Evolutionary conservation across 2,329 filamentous ascomycete species (phyloP), one percentile per base, ranked within the genome.

Genomic region (Harringtonia aguacate): DNA sequence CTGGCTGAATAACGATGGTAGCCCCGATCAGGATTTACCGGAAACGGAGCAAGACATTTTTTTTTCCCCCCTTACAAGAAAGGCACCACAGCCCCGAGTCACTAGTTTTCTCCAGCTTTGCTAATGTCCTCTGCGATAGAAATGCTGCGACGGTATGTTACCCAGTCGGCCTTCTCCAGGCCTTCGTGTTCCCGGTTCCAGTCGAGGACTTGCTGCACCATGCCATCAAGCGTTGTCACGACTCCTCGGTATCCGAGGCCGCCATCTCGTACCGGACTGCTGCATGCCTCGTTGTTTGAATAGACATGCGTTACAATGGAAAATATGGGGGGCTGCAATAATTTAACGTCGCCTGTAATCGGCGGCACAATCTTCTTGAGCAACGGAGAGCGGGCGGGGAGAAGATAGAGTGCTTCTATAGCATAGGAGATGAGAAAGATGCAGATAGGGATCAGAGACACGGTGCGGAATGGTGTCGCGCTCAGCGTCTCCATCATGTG

Each of bases 251-350:
- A 68, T 1, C 62, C 65, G 15, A 69, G 50, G 1, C 64, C 65
- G 10, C 65, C 65, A 5, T 60, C 51, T 2, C 46, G 39, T 0
- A 65, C 55, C 1, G 62, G 52, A 46, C 52, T 57, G 15, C 56
- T 50, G 0, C 53, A 53, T 5, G 58, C 58, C 0, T 55, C 55
- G 44, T 66, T 61, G 3, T 52, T 57, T 4, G 56, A 63, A 6
- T 65, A 54, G 3, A 67, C 50, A 39, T 68, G 64, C 6, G 64
- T 64, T 36, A 58, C 59, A 35, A 68, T 64, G 12, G 60, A 62
- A 43, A 68, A 66, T 9, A 68, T 45, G 1, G 56, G 60, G 0
- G 65, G 65, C 50, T 66, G 60, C 22, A 68, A 49, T 41, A 63
- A 57, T 42, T 54, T 57, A 17, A 60, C 44, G 15, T 63, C 61